A percentile compares a stretch with the other conserved stretches of the same genome.
Conservation (phyloP, 73 alveolate genomes). For the Uronychia binucleata region DNA sequence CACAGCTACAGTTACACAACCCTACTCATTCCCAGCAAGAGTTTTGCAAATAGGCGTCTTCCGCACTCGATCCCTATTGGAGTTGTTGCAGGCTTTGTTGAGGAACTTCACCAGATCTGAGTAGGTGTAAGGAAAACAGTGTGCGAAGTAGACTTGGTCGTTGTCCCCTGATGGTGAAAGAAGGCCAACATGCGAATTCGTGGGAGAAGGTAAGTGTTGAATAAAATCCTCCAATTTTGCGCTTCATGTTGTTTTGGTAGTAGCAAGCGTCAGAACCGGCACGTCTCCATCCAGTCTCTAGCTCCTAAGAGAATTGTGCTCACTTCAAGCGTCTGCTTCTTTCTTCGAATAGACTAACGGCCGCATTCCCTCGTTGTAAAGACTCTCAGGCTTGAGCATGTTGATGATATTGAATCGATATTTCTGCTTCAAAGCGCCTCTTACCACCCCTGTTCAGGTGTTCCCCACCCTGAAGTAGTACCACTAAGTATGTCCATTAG, state of each 20-base stretch:
- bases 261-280: constrained; percentile 28
- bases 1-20: constrained; percentile 39
- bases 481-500: constrained; percentile 95
- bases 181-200: constrained; percentile 20
- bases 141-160: constrained; percentile 82
- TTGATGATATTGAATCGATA: constrained; percentile 94
- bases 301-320: not conserved
- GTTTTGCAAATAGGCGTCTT: constrained; percentile 55
- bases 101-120: constrained; percentile 32
- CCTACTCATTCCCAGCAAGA: constrained; percentile 55
- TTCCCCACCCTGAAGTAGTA: constrained; percentile 95
- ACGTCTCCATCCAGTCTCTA: constrained; percentile 19
- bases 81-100: constrained; percentile 3
- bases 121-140: constrained; percentile 97
- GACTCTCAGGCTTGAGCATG: constrained; percentile 61
- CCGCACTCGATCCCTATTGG: constrained; percentile 43
- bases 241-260: constrained; percentile 25
- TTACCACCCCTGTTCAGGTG: constrained; percentile 86
- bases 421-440: constrained; percentile 24
- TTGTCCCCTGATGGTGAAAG: constrained; percentile 21
- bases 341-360: constrained; percentile 65
- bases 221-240: constrained; percentile 58
- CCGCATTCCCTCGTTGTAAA: constrained; percentile 75
- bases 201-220: constrained; percentile 57
- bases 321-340: constrained; percentile 42